phyloP scores from a whole-genome alignment of 2,329 filamentous ascomycete genomes.

The Mollisia scopiformis region DNA sequence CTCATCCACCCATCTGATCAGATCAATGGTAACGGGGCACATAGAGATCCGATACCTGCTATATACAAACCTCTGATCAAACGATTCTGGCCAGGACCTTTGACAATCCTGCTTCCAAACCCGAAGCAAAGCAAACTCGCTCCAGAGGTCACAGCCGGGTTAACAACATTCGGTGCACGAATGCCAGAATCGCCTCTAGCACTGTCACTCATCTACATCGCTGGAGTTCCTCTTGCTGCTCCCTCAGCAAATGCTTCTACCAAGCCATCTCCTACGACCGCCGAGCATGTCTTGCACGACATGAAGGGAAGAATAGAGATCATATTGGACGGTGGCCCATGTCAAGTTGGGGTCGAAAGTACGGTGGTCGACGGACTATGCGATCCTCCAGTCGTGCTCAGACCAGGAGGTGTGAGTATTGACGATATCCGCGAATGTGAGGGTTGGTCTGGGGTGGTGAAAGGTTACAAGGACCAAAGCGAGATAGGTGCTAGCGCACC shows the following conservation, averaged over 20 bases:
- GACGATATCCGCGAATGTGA: conserved; percentile 73
- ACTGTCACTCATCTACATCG: conserved; percentile 79
- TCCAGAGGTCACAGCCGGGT: conserved; percentile 87
- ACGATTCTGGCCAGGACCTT: conserved; percentile 90
- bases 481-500: conserved; percentile 70
- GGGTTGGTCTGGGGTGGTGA: conserved; percentile 80
- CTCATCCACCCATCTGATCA: conserved; percentile 22
- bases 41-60: conserved; percentile 31
- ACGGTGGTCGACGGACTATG: conserved; percentile 93
- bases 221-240: conserved; percentile 80
- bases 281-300: conserved; percentile 87
- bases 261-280: conserved; percentile 87
- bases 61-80: conserved; percentile 75
- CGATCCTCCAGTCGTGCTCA: conserved; percentile 76
- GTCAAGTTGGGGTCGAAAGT: conserved; percentile 89
- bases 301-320: conserved; percentile 79
- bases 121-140: conserved; percentile 72
- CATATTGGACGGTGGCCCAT: conserved; percentile 87
- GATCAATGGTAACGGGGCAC: conserved; percentile 32
- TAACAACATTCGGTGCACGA: conserved; percentile 83
- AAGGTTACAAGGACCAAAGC: conserved; percentile 78
- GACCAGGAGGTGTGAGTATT: conserved; percentile 85
- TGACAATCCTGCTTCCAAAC: conserved; percentile 87
- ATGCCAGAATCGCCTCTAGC: conserved; percentile 89
- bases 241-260: conserved; percentile 96